Evolutionary conservation across 805 yeast species (phyloP), one percentile per base, ranked within the genome.

Genomic region (Candida hungchunana): DNA sequence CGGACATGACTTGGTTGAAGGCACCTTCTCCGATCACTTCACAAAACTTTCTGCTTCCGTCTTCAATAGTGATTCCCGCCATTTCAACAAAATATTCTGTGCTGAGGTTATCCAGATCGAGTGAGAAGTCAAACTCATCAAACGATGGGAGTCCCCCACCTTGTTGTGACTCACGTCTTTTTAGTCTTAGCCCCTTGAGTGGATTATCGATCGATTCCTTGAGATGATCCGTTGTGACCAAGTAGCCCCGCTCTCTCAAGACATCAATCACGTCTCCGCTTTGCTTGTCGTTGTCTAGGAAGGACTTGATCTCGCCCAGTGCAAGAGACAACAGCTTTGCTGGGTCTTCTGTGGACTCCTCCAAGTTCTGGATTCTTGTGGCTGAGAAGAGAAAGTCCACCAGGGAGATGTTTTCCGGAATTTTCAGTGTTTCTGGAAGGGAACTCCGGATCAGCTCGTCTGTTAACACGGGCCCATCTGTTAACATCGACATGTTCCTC

Each of bases 21-120:
- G 30, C 14, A 3, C 29, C 39, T 7, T 39, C 43, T 2, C 39
- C 36, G 25, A 39, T 18, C 5, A 39, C 24, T 2, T 34, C 31
- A 17, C 43, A 39, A 29, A 39, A 39, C 29, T 35, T 39, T 10
- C 39, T 16, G 23, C 29, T 16, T 1, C 43, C 43, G 14, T 35
- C 24, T 18, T 34, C 36, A 21, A 39, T 15, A 8, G 43, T 34
- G 21, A 39, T 34, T 3, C 43, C 43, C 11, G 43, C 43, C 28
- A 26, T 34, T 12, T 39, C 43, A 25, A 39, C 36, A 21, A 34
- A 39, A 34, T 39, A 39, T 20, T 39, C 43, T 8, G 15, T 26
- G 11, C 29, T 29, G 8, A 39, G 7, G 6, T 15, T 17, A 9
- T 16, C 23, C 7, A 23, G 17, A 12, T 39, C 27, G 7, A 39